phyloP scores from a whole-genome alignment of 345 rosid genomes.

The Pseudoturritis turrita region DNA sequence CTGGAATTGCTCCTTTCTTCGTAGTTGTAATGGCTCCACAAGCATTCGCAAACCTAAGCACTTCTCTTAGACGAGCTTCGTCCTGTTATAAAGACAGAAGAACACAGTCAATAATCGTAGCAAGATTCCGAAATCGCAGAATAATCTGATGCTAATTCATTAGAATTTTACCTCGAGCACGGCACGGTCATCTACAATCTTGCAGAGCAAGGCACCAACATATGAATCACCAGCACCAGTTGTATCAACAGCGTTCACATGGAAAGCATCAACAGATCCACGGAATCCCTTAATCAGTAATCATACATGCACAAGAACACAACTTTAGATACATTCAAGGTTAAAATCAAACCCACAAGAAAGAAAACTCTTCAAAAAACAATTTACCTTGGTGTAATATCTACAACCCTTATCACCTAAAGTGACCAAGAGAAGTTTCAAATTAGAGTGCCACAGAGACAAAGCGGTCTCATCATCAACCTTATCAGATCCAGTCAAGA shows the following conservation, averaged over 20 bases:
- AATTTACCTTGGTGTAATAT: constrained; percentile 86
- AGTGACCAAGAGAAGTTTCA: constrained; percentile 86
- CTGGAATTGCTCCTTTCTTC: constrained; percentile 97
- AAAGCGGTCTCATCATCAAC: constrained; percentile 72
- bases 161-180: constrained; percentile 52
- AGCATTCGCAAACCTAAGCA: constrained; percentile 73
- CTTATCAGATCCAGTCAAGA: constrained; percentile 80
- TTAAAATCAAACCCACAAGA: not conserved
- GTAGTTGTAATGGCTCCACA: constrained; percentile 98
- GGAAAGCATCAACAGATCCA: constrained; percentile 78
- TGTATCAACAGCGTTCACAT: constrained; percentile 73
- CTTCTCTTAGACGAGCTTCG: constrained; percentile 69
- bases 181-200: constrained; percentile 66
- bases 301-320: not conserved
- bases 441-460: constrained; percentile 80
- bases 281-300: constrained; percentile 56
- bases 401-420: constrained; percentile 94
- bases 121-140: not conserved
- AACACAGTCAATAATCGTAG: not conserved
- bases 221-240: constrained; percentile 98
- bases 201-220: constrained; percentile 82
- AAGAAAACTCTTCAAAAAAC: not conserved
- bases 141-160: not conserved
- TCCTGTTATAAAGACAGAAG: constrained; percentile 36
- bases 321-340: not conserved